Evolutionary conservation across 768 basidiomycete species (phyloP), one percentile per base, ranked within the genome.

Genomic region (Termitomyces sp.): DNA sequence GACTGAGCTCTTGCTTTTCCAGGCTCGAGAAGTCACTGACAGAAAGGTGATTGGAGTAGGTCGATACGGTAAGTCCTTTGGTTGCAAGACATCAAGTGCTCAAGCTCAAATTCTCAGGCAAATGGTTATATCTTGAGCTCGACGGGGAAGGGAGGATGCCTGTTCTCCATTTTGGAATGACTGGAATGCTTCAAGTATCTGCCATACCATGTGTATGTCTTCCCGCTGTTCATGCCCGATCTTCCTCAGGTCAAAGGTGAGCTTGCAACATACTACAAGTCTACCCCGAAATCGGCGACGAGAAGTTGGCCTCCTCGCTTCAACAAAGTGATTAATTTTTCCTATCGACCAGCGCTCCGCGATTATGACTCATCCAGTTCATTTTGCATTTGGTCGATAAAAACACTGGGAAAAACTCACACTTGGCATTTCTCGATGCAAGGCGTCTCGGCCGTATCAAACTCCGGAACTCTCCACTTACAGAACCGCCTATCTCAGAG

Each of bases 151-250:
- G 87, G 0, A 75, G 74, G 63, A 67, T 80, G 60, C 89, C 89
- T 3, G 84, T 91, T 3, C 69, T 91, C 48, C 89, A 91, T 65
- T 89, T 91, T 61, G 90, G 89, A 2, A 92, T 91, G 90, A 91
- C 89, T 1, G 89, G 89, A n/a, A 87, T 84, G 82, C 73, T 91
- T 35, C 84, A 86, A 72, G 86, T 83, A 37, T 35, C 17, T 26
- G 3, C 15, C 5, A 1, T 11, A 33, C 12, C 3, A 7, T 14
- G 7, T 10, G 21, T 15, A 15, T 38, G 11, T 17, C 17, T 38
- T 38, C 11, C 14, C 37, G 15, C 15, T 3, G 11, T 12, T 38
- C 21, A 38, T 49, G 21, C 21, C n/a, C 31, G 5, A 17, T 43
- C 14, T 38, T 28, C 28, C 3, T 40, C 15, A 73, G 82, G 80